These are phyloP conservation scores for Nepenthes mirabilis DNA, from an alignment of 148 eudicot species.

Conservation along the genomic window DNA sequence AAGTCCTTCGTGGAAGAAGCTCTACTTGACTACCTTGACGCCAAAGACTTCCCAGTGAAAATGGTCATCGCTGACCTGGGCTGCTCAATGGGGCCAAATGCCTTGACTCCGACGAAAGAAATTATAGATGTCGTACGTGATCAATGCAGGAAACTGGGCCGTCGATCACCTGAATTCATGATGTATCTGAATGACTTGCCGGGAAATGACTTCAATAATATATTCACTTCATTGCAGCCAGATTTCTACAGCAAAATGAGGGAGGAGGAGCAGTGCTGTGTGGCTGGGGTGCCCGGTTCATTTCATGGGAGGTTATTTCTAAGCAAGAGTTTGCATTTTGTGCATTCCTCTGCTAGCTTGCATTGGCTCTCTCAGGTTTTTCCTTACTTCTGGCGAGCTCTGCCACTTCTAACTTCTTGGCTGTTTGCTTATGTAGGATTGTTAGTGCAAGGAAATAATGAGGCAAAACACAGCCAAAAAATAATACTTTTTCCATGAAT, in stretches of 20 bases:
- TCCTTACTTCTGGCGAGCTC: background rate
- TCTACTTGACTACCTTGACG: no score
- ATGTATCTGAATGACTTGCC: constrained; percentile 58
- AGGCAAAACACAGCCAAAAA: no score
- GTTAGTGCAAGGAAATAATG: no score
- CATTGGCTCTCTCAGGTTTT: constrained; percentile 78
- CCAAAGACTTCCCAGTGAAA: no score
- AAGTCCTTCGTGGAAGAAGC: no score
- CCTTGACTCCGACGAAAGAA: constrained; percentile 17
- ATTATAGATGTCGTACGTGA: constrained; percentile 17
- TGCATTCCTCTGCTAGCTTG: constrained; percentile 71
- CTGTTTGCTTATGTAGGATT: no score
- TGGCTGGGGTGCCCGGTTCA: constrained; percentile 41
- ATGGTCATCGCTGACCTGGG: constrained; percentile 41
- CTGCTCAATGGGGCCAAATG: constrained; percentile 56
- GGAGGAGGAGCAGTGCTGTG: constrained; percentile 28
- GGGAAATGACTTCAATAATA: constrained; percentile 51
- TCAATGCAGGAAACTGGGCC: constrained; percentile 3
- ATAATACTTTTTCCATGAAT: no score
- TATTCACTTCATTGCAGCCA: constrained; percentile 24
- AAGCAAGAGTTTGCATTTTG: constrained; percentile 33
- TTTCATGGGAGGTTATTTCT: constrained; percentile 64
- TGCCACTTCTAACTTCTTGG: no score
- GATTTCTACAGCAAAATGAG: constrained; percentile 13
- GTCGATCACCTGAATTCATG: constrained; percentile 27